These are phyloP conservation scores for Boletus bicolor DNA, from an alignment of 768 basidiomycete species.

Conservation along the genomic window DNA sequence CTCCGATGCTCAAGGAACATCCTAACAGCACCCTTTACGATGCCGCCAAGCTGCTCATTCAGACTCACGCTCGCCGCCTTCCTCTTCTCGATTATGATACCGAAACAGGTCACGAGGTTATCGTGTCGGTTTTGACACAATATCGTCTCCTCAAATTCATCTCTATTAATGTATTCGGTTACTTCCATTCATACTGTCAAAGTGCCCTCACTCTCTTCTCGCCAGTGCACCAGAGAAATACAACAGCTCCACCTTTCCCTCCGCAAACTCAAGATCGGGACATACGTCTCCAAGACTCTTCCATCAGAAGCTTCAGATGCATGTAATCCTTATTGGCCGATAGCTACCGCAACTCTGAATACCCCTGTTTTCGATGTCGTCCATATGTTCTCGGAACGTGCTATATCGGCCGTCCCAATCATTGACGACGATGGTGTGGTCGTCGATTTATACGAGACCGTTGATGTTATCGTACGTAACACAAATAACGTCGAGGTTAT, in stretches of 20 bases:
- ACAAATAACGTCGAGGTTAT: neutral
- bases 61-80: slow-evolving; percentile 91
- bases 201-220: slow-evolving; percentile 8
- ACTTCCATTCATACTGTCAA: neutral
- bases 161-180: slow-evolving; percentile 78
- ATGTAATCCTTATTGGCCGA: slow-evolving; percentile 79
- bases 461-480: slow-evolving; percentile 85
- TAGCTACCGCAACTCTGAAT: slow-evolving; percentile 85
- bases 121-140: slow-evolving; percentile 94
- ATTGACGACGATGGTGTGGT: slow-evolving; percentile 90
- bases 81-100: slow-evolving; percentile 92
- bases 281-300: slow-evolving; percentile 67
- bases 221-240: slow-evolving; percentile 82
- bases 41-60: slow-evolving; percentile 84
- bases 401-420: slow-evolving; percentile 96
- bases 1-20: slow-evolving; percentile 85
- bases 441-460: slow-evolving; percentile 95
- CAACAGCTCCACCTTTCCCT: slow-evolving; percentile 76
- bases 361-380: slow-evolving; percentile 98
- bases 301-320: slow-evolving; percentile 46
- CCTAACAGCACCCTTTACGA: slow-evolving; percentile 87
- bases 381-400: slow-evolving; percentile 94
- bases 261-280: slow-evolving; percentile 88
- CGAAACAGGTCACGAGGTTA: slow-evolving; percentile 92
- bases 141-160: slow-evolving; percentile 98